Conservation (phyloP, 495 filamentous ascomycete species). For the Daldinia decipiens region DNA sequence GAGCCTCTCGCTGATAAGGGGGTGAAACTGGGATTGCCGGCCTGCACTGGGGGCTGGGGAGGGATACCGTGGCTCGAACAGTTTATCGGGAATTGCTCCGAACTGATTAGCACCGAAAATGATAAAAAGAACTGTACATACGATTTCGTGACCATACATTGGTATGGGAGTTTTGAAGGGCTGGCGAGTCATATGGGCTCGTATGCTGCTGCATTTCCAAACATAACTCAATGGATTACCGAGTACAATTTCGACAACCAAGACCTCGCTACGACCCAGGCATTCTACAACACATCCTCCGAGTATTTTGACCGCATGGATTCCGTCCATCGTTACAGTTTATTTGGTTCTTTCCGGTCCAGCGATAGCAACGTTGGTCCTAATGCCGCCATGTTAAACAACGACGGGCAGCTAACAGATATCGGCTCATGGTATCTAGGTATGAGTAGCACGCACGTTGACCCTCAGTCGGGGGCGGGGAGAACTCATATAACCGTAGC, state of each 20-base stretch:
- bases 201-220: slow-evolving; percentile 66
- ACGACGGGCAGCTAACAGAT: slow-evolving; percentile 70
- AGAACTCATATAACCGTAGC: not conserved
- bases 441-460: slow-evolving; percentile 58
- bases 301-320: slow-evolving; percentile 72
- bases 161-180: slow-evolving; percentile 80
- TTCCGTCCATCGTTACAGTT: slow-evolving; percentile 71
- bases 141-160: slow-evolving; percentile 80
- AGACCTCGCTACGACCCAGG: slow-evolving; percentile 64
- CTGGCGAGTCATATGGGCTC: slow-evolving; percentile 75
- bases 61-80: slow-evolving; percentile 72
- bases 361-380: slow-evolving; percentile 73
- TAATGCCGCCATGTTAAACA: slow-evolving; percentile 71
- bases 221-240: slow-evolving; percentile 75
- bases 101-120: slow-evolving; percentile 49
- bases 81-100: slow-evolving; percentile 66
- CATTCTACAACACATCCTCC: slow-evolving; percentile 70
- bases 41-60: slow-evolving; percentile 62
- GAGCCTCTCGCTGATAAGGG: slow-evolving; percentile 68
- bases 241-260: slow-evolving; percentile 69
- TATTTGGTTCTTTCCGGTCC: slow-evolving; percentile 77
- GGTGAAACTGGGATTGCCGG: slow-evolving; percentile 67
- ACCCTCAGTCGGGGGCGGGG: slow-evolving; percentile 37
- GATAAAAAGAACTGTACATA: slow-evolving; percentile 65
- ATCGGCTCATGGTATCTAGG: slow-evolving; percentile 82